Evolutionary conservation across 495 filamentous ascomycete genomes (phyloP).

Genomic region (Aspergillus olivimuriae): DNA sequence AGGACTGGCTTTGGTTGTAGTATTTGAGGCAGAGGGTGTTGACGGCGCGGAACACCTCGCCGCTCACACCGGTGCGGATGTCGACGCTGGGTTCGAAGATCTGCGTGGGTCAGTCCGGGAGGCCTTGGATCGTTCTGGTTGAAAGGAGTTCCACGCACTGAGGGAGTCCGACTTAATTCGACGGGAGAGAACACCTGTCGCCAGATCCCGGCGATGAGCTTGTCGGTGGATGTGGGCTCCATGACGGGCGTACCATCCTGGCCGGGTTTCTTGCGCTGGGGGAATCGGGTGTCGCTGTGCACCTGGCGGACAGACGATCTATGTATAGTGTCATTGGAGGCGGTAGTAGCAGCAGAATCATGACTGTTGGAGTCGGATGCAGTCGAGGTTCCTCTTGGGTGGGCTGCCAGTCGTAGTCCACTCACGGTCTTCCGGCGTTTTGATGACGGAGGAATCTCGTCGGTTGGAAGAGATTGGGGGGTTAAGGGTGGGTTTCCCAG

Average conservation of each 20-base stretch:
- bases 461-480: not conserved
- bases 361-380: not conserved
- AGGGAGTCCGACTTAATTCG: constrained; percentile 7
- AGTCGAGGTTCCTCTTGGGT: not conserved
- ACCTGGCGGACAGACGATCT: constrained; percentile 12
- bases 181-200: constrained; percentile 15
- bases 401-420: constrained; percentile 10
- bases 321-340: not conserved
- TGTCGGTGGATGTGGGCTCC: constrained; percentile 17
- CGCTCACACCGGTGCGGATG: constrained; percentile 14
- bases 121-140: not conserved
- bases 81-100: constrained; percentile 10
- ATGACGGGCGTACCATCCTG: constrained; percentile 7
- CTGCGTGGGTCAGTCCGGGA: constrained; percentile 6
- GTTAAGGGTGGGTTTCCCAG: not conserved
- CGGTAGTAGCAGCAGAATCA: not conserved
- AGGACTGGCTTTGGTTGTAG: constrained; percentile 19
- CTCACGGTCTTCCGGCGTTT: constrained; percentile 16
- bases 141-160: constrained; percentile 4
- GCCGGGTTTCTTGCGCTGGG: constrained; percentile 13
- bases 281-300: constrained; percentile 18
- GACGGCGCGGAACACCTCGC: constrained; percentile 13
- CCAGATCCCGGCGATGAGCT: constrained; percentile 18
- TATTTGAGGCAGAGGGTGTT: constrained; percentile 17
- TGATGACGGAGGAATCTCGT: not conserved